Evolutionary conservation across 2,329 filamentous ascomycete species (phyloP).

Genomic region (Monosporascus sp.): DNA sequence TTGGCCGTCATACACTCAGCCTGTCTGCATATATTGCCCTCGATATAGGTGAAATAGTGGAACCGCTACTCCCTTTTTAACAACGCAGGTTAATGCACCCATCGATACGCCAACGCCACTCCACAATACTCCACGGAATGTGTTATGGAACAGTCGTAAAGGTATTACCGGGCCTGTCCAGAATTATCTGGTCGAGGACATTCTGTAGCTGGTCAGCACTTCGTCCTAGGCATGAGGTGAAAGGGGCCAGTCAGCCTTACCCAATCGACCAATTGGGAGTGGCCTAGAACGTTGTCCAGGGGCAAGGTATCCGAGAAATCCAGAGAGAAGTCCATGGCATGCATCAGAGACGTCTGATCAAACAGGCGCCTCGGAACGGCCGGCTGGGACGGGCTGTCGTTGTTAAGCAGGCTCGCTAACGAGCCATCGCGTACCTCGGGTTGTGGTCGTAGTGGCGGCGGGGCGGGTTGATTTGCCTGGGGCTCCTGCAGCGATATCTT

Average conservation of each 20-base stretch:
- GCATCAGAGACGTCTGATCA: conserved; percentile 7
- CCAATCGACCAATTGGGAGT: conserved; percentile 33
- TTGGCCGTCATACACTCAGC: too few species aligned
- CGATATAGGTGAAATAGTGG: too few species aligned
- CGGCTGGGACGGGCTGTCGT: conserved; percentile 17
- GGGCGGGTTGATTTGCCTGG: conserved; percentile 9
- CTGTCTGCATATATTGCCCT: too few species aligned
- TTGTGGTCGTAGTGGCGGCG: conserved; percentile 16
- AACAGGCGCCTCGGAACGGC: neutral
- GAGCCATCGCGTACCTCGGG: conserved; percentile 24
- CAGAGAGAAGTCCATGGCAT: conserved; percentile 20
- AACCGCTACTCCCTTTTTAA: too few species aligned
- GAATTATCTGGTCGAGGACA: conserved; percentile 23
- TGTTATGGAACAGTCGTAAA: conserved; percentile 5
- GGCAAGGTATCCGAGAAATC: conserved; percentile 29
- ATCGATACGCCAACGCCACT: too few species aligned
- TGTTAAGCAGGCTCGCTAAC: conserved; percentile 26
- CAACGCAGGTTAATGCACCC: too few species aligned
- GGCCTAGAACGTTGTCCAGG: conserved; percentile 31
- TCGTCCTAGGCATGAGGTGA: too few species aligned
- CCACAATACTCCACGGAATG: conserved; percentile 7
- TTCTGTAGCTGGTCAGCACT: conserved; percentile 12
- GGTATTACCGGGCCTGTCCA: conserved; percentile 14
- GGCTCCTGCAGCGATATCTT: conserved; percentile 28
- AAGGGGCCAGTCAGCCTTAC: conserved; percentile 20